Conservation (phyloP, 2,329 filamentous ascomycete species). For the Xylaria sp. region DNA sequence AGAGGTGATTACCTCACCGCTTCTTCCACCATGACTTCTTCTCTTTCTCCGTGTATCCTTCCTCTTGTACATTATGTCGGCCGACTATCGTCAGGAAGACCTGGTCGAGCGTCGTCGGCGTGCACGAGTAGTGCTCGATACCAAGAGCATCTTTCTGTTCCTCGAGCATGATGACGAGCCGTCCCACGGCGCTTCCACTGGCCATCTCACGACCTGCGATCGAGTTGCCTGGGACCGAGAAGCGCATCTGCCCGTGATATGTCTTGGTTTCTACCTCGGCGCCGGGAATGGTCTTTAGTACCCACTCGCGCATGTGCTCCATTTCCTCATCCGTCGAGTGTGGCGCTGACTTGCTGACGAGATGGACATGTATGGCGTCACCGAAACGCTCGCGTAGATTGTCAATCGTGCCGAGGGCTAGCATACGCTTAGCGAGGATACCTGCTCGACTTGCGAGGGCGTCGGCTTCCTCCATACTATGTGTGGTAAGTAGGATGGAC, state of each 20-base stretch:
- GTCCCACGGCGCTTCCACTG: conserved; percentile 69
- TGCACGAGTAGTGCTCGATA: conserved; percentile 87
- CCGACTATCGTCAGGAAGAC: conserved; percentile 89
- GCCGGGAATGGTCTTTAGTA: conserved; percentile 67
- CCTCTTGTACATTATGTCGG: conserved; percentile 81
- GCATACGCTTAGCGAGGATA: conserved; percentile 86
- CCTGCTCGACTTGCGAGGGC: conserved; percentile 84
- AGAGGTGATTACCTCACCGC: conserved; percentile 12
- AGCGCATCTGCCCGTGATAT: conserved; percentile 89
- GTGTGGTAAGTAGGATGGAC: conserved; percentile 88
- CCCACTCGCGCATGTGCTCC: conserved; percentile 72
- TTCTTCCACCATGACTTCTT: conserved; percentile 43
- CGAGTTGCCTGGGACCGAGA: conserved; percentile 71
- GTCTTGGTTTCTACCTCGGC: conserved; percentile 77
- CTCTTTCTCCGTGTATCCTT: conserved; percentile 54
- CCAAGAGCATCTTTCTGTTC: conserved; percentile 73
- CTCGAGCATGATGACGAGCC: conserved; percentile 78
- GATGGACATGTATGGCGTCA: conserved; percentile 81
- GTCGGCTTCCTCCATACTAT: conserved; percentile 95
- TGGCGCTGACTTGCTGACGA: conserved; percentile 80
- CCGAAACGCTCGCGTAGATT: conserved; percentile 79
- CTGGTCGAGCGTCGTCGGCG: conserved; percentile 87
- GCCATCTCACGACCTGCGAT: conserved; percentile 61
- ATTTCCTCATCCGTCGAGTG: conserved; percentile 77
- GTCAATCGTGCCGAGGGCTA: conserved; percentile 82